A percentile compares a stretch with the other conserved stretches of the same genome.
These are phyloP conservation scores for Amylostereum areolatum DNA, from an alignment of 1,284 basidiomycete genomes.

Conservation along the genomic window DNA sequence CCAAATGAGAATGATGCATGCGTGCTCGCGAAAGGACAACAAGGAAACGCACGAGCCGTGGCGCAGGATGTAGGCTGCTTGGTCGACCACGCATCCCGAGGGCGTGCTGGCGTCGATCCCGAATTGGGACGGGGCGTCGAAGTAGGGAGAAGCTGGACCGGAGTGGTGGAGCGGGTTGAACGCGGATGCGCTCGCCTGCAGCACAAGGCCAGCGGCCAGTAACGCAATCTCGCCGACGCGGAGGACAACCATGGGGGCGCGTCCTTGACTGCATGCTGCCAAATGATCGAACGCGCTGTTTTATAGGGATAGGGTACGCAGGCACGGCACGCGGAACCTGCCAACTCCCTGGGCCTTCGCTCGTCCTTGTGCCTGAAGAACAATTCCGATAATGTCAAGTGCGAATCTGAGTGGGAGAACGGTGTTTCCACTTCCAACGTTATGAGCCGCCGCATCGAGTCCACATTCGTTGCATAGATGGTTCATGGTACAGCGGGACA, in stretches of 20 bases:
- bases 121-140: constrained; percentile 32
- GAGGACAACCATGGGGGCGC: not conserved
- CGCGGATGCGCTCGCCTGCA: not conserved
- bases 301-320: too few species aligned
- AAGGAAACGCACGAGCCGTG: constrained; percentile 31
- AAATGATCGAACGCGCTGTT: too few species aligned
- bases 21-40: constrained; percentile 11
- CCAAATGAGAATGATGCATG: not conserved
- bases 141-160: constrained; percentile 36
- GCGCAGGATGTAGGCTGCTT: constrained; percentile 37
- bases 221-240: not conserved
- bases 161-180: constrained; percentile 37
- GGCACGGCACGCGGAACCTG: too few species aligned
- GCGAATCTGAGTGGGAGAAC: too few species aligned
- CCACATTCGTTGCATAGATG: too few species aligned
- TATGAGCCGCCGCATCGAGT: too few species aligned
- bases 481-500: too few species aligned
- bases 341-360: too few species aligned
- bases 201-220: not conserved
- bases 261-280: not conserved
- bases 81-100: constrained; percentile 32
- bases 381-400: too few species aligned
- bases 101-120: constrained; percentile 27
- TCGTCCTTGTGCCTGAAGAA: too few species aligned
- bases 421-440: too few species aligned